Evolutionary conservation across 495 filamentous ascomycete genomes (phyloP).

Genomic region (Podospora anserina): DNA sequence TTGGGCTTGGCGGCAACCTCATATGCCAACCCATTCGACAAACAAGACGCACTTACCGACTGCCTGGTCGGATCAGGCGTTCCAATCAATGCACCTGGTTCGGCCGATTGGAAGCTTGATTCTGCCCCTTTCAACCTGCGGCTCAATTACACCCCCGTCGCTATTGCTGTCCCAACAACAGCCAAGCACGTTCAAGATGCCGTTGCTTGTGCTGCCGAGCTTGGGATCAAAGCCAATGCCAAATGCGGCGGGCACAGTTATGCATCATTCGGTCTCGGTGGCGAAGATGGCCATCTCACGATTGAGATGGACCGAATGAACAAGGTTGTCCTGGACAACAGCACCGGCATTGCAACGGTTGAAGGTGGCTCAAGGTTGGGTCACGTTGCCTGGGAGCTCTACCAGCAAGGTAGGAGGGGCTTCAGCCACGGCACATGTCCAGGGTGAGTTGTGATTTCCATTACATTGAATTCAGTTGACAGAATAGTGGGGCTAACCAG

Average conservation of each 20-base stretch:
- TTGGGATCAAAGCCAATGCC: conserved; percentile 43
- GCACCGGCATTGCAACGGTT: conserved; percentile 40
- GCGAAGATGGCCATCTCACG: conserved; percentile 46
- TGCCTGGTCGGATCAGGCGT: conserved; percentile 38
- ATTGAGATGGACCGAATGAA: conserved; percentile 47
- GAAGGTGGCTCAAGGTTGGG: conserved; percentile 42
- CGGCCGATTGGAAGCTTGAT: conserved; percentile 41
- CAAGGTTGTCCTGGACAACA: conserved; percentile 38
- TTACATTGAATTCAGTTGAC: background rate
- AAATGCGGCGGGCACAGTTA: conserved; percentile 51
- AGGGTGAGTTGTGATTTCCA: conserved; percentile 27
- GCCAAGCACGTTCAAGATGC: conserved; percentile 41
- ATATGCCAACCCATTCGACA: conserved; percentile 23
- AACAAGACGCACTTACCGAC: conserved; percentile 35
- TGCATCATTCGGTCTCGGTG: conserved; percentile 45
- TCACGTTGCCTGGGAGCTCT: conserved; percentile 43
- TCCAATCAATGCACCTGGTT: conserved; percentile 32
- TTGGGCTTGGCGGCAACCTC: conserved; percentile 22
- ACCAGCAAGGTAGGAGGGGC: conserved; percentile 42
- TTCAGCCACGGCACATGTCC: conserved; percentile 49
- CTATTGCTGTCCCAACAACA: conserved; percentile 40
- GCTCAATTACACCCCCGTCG: conserved; percentile 38
- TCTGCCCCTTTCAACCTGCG: conserved; percentile 42
- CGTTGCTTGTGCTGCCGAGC: conserved; percentile 38
- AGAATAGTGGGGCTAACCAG: conserved; percentile 9